Evolutionary conservation across 2,329 filamentous ascomycete species (phyloP), one percentile per base, ranked within the genome.

Genomic region (Parasarocladium wereldwijsianum): DNA sequence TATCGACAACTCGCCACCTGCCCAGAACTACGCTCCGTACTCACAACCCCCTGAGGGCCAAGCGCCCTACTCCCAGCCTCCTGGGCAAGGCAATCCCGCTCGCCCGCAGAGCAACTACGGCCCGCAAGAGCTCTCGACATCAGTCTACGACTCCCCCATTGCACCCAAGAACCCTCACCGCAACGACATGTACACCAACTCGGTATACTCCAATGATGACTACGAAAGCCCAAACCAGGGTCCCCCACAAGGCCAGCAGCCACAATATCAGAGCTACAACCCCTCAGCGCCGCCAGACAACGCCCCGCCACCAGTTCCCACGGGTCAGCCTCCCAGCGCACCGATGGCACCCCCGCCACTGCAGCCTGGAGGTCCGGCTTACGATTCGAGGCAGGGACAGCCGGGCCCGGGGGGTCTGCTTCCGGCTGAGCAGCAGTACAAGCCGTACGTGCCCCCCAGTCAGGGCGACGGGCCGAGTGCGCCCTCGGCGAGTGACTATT

Each of bases 41-140:
- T 49, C 57, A 5, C 51, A 52, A 27, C 44, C 43, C 26, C 33
- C 37, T 3, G 15, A 19, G 5, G 8, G 28, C 29, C 36, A 34
- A 26, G 33, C 38, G 25, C 48, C 59, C 5, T 70, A 68, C 37
- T 44, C 51, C 24, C 64, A 50, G 49, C 38, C 40, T 22, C 41
- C 43, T 29, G 35, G 54, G 47, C 9, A 19, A 14, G 28, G 19
- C 12, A 27, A 17, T 17, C 14, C 18, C 10, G 70, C 69, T 33
- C 70, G 67, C 11, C 75, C 73, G 4, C 68, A 75, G 44, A 77
- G 72, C 49, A 78, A 70, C 8, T 79, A 78, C 41, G 73, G 75
- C 17, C 70, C 80, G 1, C 81, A 86, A 52, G 81, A 87, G 54
- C 60, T 87, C 26, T 76, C 79, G 16, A 84, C 80, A 1, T 80